A percentile compares a stretch with the other conserved stretches of the same genome.
phyloP scores from a whole-genome alignment of 2,329 filamentous ascomycete genomes.

The Penicillium fuscoglaucum region DNA sequence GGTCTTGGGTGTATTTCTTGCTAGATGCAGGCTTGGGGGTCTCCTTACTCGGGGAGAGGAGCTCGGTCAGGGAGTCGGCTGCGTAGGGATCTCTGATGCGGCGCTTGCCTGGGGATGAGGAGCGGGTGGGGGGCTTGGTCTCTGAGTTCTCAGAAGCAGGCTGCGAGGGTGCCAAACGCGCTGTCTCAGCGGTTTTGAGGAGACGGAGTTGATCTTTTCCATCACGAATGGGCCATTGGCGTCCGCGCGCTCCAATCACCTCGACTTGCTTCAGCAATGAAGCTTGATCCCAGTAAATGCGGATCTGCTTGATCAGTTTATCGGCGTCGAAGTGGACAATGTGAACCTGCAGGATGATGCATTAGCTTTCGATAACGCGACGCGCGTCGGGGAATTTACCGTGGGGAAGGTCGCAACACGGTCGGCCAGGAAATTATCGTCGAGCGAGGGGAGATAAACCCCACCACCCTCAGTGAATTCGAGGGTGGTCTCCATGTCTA shows the following conservation, averaged over 20 bases:
- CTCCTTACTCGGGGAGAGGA: constrained; percentile 62
- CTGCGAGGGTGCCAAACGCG: constrained; percentile 21
- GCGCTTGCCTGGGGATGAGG: constrained; percentile 42
- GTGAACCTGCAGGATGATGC: constrained; percentile 63
- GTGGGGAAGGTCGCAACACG: constrained; percentile 75
- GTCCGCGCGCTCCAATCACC: constrained; percentile 83
- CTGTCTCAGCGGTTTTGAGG: constrained; percentile 58
- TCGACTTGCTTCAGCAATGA: constrained; percentile 90
- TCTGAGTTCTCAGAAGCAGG: constrained; percentile 19
- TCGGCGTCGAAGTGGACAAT: constrained; percentile 78
- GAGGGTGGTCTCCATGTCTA: constrained; percentile 79
- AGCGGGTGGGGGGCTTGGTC: constrained; percentile 15
- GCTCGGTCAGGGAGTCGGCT: constrained; percentile 65
- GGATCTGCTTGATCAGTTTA: constrained; percentile 80
- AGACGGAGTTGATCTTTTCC: constrained; percentile 79
- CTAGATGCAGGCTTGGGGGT: constrained; percentile 21
- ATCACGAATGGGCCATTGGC: constrained; percentile 93
- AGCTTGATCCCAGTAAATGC: constrained; percentile 93
- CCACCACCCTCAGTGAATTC: constrained; percentile 82
- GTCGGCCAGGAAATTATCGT: constrained; percentile 92
- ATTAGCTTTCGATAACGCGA: constrained; percentile 14
- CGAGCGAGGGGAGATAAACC: constrained; percentile 80
- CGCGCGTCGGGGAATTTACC: constrained; percentile 57
- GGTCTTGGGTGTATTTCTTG: constrained; percentile 39
- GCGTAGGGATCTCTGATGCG: constrained; percentile 46